Conservation (phyloP, 768 basidiomycete genomes). For the Pholiota microspora region DNA sequence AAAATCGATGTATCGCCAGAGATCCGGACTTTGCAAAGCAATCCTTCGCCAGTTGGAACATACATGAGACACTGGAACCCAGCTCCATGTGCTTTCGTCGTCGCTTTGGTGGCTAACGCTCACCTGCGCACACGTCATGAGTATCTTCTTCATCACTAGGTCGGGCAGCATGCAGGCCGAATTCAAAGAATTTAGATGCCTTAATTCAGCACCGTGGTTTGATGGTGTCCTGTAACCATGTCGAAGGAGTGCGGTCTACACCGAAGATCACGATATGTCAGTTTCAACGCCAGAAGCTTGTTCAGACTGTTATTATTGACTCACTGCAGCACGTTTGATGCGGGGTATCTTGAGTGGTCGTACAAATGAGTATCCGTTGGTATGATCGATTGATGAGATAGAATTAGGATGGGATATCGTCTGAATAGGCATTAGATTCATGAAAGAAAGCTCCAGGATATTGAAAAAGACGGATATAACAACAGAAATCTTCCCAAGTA, state of each 20-base stretch:
- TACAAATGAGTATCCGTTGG: constrained; percentile 4
- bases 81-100: constrained; percentile 29
- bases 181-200: constrained; percentile 15
- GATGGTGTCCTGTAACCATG: constrained; percentile 18
- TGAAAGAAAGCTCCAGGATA: no score
- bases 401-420: constrained; percentile 8
- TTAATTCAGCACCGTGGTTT: constrained; percentile 11
- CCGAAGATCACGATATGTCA: constrained; percentile 8
- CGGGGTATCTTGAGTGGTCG: constrained; percentile 15
- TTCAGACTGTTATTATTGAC: neutral
- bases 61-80: constrained; percentile 33
- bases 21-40: constrained; percentile 27
- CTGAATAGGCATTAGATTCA: constrained; percentile 14
- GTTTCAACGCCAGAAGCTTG: neutral
- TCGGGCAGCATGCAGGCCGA: constrained; percentile 26
- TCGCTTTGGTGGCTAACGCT: neutral
- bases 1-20: constrained; percentile 41
- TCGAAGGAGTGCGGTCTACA: constrained; percentile 23
- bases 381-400: neutral
- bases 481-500: neutral
- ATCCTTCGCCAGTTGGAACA: constrained; percentile 36
- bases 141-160: constrained; percentile 28
- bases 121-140: constrained; percentile 24
- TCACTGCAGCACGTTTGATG: constrained; percentile 18
- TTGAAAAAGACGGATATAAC: neutral